Evolutionary conservation across 306 rosid species (phyloP), one percentile per base, ranked within the genome.

Genomic region (Inga oerstediana): DNA sequence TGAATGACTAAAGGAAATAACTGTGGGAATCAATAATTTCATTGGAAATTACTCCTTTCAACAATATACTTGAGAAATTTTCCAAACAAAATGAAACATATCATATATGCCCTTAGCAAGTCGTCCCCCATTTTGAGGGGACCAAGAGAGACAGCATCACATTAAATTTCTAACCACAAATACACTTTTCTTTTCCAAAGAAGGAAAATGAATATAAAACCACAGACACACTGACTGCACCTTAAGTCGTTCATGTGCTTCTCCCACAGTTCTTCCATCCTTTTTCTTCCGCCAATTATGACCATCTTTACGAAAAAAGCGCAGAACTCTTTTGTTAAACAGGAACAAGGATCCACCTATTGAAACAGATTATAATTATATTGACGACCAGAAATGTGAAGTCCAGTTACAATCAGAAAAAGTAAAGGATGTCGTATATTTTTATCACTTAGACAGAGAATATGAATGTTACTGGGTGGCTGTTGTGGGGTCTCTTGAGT

Each of bases 161-260:
- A 32, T 65, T 65, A 65, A 65, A 65, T 2, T 32, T 30, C 20
- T 32, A 65, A 65, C n/a, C 14, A 30, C 39, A 27, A 64, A 65
- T 32, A 34, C 15, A 34, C 43, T 54, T 72, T 54, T 79, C 54
- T 51, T 73, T 65, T 44, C 43, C 32, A 62, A 17, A 65, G 15
- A 67, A 72, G 72, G 71, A 66, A 58, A 34, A 69, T 78, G 68
- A 65, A 48, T 61, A 44, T 35, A 78, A 83, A 70, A 62, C 45
- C 46, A 77, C 16, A 77, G 68, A 77, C 49, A 44, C 15, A 74
- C 83, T 35, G 24, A 44, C 70, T 76, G 34, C 80, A 96, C 99
- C 99, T 97, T 97, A 83, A 97, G 99, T 51, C 95, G 90, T 80
- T 97, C 99, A 46, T 97, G 99, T 32, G 97, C 99, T 90, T 97